Evolutionary conservation across 1,139 yeast genomes (phyloP).

Genomic region (Pichia sp.): DNA sequence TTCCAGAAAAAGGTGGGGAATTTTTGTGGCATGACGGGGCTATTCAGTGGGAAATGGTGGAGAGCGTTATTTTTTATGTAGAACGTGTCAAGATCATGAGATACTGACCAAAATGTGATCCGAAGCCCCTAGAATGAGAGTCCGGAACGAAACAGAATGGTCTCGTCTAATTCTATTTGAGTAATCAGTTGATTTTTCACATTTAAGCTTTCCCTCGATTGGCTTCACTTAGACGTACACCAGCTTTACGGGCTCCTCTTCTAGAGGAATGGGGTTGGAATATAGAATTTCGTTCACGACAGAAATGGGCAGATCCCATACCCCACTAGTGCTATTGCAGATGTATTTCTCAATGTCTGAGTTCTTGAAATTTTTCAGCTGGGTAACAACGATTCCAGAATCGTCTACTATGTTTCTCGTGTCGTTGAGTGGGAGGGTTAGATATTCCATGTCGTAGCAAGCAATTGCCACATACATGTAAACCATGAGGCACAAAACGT

Average conservation of each 20-base stretch:
- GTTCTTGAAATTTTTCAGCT: slow-evolving; percentile 17
- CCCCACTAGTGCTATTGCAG: slow-evolving; percentile 62
- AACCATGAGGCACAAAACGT: slow-evolving; percentile 58
- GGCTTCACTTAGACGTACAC: neutral
- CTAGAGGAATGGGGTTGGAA: neutral
- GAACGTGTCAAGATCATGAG: too few species aligned
- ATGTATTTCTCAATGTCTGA: slow-evolving; percentile 29
- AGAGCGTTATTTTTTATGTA: too few species aligned
- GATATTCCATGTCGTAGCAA: slow-evolving; percentile 63
- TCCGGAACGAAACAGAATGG: too few species aligned
- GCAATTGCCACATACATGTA: slow-evolving; percentile 65
- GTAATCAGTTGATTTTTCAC: too few species aligned
- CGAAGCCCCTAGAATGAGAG: too few species aligned
- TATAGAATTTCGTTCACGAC: slow-evolving; percentile 67
- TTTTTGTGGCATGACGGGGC: too few species aligned
- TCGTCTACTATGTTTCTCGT: slow-evolving; percentile 62
- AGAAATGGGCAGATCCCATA: slow-evolving; percentile 71
- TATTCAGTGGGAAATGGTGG: too few species aligned
- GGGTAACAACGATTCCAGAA: slow-evolving; percentile 44
- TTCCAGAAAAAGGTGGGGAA: too few species aligned
- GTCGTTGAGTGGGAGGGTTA: slow-evolving; percentile 53
- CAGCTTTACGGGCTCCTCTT: neutral
- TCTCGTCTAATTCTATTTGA: too few species aligned
- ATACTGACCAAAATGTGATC: too few species aligned
- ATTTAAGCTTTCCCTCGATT: too few species aligned